A percentile compares a stretch with the other conserved stretches of the same genome.
phyloP scores from a whole-genome alignment of 257 asterid genomes.

The Oldenlandia corymbosa region DNA sequence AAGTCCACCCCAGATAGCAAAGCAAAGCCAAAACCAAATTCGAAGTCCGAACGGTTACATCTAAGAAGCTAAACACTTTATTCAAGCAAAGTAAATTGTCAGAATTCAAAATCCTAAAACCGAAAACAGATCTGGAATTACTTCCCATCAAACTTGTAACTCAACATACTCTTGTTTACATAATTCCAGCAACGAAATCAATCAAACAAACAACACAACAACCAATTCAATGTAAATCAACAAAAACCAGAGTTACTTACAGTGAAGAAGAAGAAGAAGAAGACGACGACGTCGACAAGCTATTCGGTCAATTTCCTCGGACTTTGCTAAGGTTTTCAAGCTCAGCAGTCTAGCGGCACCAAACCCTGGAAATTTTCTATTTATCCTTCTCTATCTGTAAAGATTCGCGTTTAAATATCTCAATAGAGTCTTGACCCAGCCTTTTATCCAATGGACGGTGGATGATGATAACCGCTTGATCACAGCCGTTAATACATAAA shows the following conservation, averaged over 20 bases:
- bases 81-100: background rate
- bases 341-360: background rate
- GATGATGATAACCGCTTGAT: background rate
- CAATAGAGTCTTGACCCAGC: background rate
- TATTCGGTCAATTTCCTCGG: background rate
- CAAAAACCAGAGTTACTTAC: background rate
- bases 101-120: background rate
- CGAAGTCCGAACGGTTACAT: background rate
- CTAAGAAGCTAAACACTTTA: background rate
- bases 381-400: conserved; percentile 7
- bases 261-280: too few species aligned
- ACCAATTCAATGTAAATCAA: background rate
- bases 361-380: conserved; percentile 5
- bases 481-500: background rate
- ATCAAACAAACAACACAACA: background rate
- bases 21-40: background rate
- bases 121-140: conserved; percentile 4
- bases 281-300: background rate
- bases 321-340: conserved; percentile 3
- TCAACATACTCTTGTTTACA: background rate
- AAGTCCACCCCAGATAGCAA: too few species aligned
- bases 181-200: background rate
- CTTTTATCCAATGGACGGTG: background rate
- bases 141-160: background rate
- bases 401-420: background rate